phyloP scores from a whole-genome alignment of 129 eudicot genomes.

The Kitagawia praeruptora region DNA sequence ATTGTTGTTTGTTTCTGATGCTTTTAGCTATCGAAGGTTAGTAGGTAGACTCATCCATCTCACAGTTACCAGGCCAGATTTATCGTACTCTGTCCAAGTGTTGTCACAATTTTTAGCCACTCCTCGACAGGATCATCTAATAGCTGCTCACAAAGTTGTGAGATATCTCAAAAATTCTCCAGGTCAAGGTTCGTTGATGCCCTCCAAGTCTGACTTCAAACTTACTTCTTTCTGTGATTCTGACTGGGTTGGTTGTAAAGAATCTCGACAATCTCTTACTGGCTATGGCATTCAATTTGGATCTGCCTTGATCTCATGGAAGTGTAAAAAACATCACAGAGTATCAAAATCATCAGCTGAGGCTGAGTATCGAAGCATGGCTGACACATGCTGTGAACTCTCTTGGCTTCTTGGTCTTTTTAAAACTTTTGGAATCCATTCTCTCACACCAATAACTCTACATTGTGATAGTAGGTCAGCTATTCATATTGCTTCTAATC shows the following conservation, averaged over 20 bases:
- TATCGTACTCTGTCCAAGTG: background rate
- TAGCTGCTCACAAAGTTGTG: background rate
- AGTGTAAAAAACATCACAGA: too few species aligned
- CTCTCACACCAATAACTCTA: too few species aligned
- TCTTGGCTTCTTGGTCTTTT: too few species aligned
- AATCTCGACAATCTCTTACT: background rate
- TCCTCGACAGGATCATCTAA: background rate
- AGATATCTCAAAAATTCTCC: background rate
- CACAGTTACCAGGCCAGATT: background rate
- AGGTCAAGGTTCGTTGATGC: background rate
- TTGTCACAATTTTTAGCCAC: background rate
- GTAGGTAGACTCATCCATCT: background rate
- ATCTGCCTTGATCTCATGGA: too few species aligned
- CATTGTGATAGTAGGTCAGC: too few species aligned
- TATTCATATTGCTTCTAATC: too few species aligned
- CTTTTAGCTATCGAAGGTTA: background rate
- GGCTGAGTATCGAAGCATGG: background rate
- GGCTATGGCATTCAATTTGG: background rate
- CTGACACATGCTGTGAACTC: background rate
- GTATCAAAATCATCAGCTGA: background rate
- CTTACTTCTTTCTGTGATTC: background rate
- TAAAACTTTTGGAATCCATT: too few species aligned
- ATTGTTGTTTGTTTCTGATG: fast-evolving
- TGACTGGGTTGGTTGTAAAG: background rate
- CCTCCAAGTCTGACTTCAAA: too few species aligned